These are phyloP conservation scores for Neofusicoccum sp. DNA, from an alignment of 2,329 filamentous ascomycete species.

Conservation along the genomic window DNA sequence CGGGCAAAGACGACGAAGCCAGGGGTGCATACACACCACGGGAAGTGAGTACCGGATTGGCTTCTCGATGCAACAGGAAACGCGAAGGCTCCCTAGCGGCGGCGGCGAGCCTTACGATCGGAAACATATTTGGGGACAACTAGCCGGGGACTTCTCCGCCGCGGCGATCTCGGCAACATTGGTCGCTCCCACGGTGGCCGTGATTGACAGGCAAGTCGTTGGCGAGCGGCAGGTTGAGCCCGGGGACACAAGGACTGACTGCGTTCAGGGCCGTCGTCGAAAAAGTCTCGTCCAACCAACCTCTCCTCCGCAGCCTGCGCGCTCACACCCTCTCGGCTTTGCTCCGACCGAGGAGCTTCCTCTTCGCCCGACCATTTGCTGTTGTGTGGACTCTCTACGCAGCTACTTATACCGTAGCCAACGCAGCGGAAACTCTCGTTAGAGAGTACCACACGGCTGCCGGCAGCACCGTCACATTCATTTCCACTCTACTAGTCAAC, in stretches of 20 bases:
- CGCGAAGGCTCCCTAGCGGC: not conserved
- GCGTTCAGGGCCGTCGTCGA: slow-evolving; percentile 26
- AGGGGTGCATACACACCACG: not conserved
- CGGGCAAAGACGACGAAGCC: too few species aligned
- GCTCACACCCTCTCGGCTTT: slow-evolving; percentile 25
- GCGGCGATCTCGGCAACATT: slow-evolving; percentile 28
- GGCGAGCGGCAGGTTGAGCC: not conserved
- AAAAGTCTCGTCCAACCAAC: slow-evolving; percentile 25
- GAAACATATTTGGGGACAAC: not conserved
- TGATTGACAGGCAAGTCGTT: slow-evolving; percentile 28
- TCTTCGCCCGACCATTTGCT: slow-evolving; percentile 29
- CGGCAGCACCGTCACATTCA: slow-evolving; percentile 26
- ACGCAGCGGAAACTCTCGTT: slow-evolving; percentile 25
- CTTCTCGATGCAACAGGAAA: not conserved
- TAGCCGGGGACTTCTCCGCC: slow-evolving; percentile 28
- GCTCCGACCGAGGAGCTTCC: slow-evolving; percentile 26
- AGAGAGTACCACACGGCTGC: slow-evolving; percentile 20
- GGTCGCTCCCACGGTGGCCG: slow-evolving; percentile 28
- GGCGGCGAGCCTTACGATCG: not conserved
- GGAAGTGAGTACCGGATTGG: not conserved
- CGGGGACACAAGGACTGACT: not conserved
- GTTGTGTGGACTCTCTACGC: slow-evolving; percentile 31
- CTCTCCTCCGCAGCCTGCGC: slow-evolving; percentile 21
- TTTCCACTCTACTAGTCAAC: slow-evolving; percentile 29
- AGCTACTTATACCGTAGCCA: slow-evolving; percentile 29